Evolutionary conservation across 2,329 filamentous ascomycete genomes (phyloP).

Genomic region (Huntiella omanensis): DNA sequence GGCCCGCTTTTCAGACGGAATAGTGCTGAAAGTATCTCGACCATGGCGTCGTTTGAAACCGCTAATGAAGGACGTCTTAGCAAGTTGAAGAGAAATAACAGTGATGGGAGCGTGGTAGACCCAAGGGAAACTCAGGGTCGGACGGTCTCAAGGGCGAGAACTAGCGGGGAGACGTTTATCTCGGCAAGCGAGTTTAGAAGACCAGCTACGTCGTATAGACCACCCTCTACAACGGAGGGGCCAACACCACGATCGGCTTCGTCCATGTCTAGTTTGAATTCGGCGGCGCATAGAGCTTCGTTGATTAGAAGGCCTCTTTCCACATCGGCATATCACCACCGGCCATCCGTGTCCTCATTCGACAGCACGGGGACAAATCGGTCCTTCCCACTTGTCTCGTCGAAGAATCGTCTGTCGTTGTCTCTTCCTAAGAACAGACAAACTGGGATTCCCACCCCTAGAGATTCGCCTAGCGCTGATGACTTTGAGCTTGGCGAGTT

Average conservation of each 20-base stretch:
- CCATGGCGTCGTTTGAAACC: constrained; percentile 36
- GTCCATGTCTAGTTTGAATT: constrained; percentile 9
- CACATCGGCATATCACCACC: constrained; percentile 23
- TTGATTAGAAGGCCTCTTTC: constrained; percentile 26
- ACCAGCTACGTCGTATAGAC: constrained; percentile 4
- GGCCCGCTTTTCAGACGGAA: constrained; percentile 26
- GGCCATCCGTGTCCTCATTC: constrained; percentile 37
- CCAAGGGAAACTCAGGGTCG: background rate
- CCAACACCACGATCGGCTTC: constrained; percentile 5
- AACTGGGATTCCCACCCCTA: constrained; percentile 28
- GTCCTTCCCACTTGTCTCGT: constrained; percentile 38
- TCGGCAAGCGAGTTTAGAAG: constrained; percentile 10
- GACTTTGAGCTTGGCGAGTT: constrained; percentile 23
- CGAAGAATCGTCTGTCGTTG: constrained; percentile 23
- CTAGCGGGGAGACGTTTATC: constrained; percentile 15
- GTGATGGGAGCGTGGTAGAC: constrained; percentile 11
- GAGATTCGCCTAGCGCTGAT: constrained; percentile 30
- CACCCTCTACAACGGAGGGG: constrained; percentile 3
- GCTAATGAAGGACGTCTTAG: constrained; percentile 31
- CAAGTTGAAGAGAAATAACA: constrained; percentile 19
- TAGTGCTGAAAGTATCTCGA: constrained; percentile 32
- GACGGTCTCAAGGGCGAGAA: constrained; percentile 10
- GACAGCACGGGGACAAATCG: constrained; percentile 39
- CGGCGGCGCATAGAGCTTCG: constrained; percentile 2
- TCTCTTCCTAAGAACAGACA: constrained; percentile 2